phyloP scores from a whole-genome alignment of 495 filamentous ascomycete species.

The Cercophora samala region DNA sequence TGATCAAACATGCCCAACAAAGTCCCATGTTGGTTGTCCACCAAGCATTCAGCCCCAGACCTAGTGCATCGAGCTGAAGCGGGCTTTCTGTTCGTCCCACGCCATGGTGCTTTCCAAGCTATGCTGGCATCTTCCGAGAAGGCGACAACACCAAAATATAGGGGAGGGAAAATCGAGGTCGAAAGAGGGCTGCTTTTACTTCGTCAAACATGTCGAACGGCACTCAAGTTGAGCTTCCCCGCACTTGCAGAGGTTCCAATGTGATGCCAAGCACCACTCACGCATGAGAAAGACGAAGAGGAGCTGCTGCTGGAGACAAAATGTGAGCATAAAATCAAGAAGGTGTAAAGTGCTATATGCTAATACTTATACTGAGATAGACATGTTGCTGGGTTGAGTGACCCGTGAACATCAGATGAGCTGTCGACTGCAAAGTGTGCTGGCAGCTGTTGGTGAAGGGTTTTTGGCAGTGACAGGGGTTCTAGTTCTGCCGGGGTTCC shows the following conservation, averaged over 20 bases:
- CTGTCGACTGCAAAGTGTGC: too few species aligned
- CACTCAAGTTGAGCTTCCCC: not conserved
- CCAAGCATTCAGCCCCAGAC: not conserved
- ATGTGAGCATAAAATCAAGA: not conserved
- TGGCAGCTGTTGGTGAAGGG: too few species aligned
- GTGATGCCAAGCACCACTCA: not conserved
- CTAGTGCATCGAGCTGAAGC: not conserved
- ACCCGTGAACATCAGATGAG: too few species aligned
- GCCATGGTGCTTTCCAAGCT: too few species aligned
- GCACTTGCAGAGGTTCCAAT: not conserved
- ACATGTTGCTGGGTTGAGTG: too few species aligned
- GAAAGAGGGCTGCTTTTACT: not conserved
- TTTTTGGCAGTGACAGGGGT: not conserved
- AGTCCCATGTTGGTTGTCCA: not conserved
- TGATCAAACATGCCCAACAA: slow-evolving; percentile 5
- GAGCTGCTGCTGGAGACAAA: not conserved
- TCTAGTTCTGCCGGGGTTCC: not conserved
- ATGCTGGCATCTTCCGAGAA: too few species aligned
- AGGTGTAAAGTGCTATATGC: not conserved
- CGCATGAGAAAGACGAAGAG: not conserved
- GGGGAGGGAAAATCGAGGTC: not conserved
- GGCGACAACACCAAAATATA: too few species aligned
- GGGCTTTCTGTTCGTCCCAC: not conserved
- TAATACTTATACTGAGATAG: not conserved
- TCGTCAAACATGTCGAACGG: not conserved